Base-by-base conservation (phyloP, 2,329 filamentous ascomycete species). In the Cyphellophora attinorum region DNA sequence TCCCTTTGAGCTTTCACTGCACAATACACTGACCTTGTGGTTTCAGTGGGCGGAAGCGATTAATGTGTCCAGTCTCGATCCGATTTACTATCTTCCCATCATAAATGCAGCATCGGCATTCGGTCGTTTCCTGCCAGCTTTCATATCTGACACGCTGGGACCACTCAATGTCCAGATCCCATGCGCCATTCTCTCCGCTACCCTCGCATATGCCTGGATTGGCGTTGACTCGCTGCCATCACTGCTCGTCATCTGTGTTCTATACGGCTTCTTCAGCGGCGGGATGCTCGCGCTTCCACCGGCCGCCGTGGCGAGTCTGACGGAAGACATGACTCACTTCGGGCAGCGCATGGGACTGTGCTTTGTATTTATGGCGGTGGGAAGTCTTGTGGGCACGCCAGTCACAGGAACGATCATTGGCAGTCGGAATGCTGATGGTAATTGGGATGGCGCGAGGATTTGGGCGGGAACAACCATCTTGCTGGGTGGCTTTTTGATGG, bases 41-140 rank as follows among this genome's bases (percentile, higher is more conserved):
- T n/a, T n/a, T 8, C 8, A 25, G 21, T 25, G 21, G 21, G 21
- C 21, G 21, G 21, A 25, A n/a, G n/a, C 21, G 8, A 25, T n/a
- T 25, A 8, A 25, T 8, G 21, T 25, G 21, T 25, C 21, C 21
- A 8, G 8, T 8, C n/a, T 25, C 21, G 8, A 8, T n/a, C 21
- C 21, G 21, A 25, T 75, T 45, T 83, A 81, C 48, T 64, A 82
- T 14, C 57, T 84, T 5, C 68, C 78, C 2, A 74, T 84, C 38
- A 62, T 82, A 44, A 83, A 83, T 49, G 72, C 65, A 0, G 70
- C 27, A 3, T 38, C 34, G 19, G 31, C 31, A 5, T 30, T 27
- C 14, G 38, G 38, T 15, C 11, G 38, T 16, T 37, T 37, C 3
- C 19, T 38, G 3, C 38, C 38, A 2, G 34, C 32, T 15, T 34